Evolutionary conservation across 371 early-diverging fungal genomes (phyloP).

Genomic region (Syncephalastrum sp.): DNA sequence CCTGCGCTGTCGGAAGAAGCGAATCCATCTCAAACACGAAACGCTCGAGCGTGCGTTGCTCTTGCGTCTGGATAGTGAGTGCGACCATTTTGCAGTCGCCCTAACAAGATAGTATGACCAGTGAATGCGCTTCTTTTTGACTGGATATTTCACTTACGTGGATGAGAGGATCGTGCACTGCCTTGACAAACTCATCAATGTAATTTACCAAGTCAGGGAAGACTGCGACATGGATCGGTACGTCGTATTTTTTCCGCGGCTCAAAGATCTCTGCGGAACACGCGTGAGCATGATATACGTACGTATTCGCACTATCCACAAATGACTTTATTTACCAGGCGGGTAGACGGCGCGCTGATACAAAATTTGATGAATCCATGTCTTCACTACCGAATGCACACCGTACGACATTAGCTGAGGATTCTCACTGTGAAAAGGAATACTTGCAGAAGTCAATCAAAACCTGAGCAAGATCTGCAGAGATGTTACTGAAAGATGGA

Average conservation of each 20-base stretch:
- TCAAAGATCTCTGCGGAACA: conserved; percentile 36
- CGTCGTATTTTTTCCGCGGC: conserved; percentile 46
- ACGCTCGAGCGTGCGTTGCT: conserved; percentile 35
- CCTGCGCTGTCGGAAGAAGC: conserved; percentile 8
- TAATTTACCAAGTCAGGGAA: conserved; percentile 46
- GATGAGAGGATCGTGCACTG: conserved; percentile 39
- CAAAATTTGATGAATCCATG: conserved; percentile 58
- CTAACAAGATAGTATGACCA: conserved; percentile 15
- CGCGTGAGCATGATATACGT: not conserved
- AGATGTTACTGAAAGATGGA: too few species aligned
- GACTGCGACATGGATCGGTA: conserved; percentile 47
- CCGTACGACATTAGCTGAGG: not conserved
- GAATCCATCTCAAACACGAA: conserved; percentile 55
- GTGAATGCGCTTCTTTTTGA: not conserved
- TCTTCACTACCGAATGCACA: conserved; percentile 35
- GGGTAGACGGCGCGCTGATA: conserved; percentile 55
- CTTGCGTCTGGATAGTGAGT: conserved; percentile 28
- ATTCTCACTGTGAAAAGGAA: not conserved
- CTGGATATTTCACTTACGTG: conserved; percentile 27
- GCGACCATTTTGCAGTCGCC: conserved; percentile 34
- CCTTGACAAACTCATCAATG: conserved; percentile 45
- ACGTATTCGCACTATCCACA: not conserved
- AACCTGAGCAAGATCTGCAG: conserved; percentile 12
- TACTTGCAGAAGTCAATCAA: conserved; percentile 29
- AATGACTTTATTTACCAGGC: conserved; percentile 22